These are phyloP conservation scores for Penicillium sp. DNA, from an alignment of 2,329 filamentous ascomycete genomes.

Conservation along the genomic window DNA sequence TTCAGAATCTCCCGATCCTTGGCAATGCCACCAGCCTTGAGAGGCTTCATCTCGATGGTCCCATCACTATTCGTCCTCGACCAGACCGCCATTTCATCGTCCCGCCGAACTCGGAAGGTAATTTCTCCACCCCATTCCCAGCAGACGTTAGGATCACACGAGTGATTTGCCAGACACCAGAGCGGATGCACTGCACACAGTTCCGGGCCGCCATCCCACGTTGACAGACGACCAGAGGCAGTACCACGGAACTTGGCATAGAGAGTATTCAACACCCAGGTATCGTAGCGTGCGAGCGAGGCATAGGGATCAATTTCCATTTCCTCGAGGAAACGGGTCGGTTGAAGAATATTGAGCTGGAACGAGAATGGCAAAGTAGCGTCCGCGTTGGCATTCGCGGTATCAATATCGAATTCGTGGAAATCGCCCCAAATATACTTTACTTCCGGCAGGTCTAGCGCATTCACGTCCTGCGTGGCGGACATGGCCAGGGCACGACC, in stretches of 20 bases:
- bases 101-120: constrained; percentile 33
- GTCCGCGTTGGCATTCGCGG: constrained; percentile 24
- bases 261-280: constrained; percentile 74
- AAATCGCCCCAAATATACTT: constrained; percentile 65
- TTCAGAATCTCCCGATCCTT: constrained; percentile 81
- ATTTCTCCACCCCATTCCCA: constrained; percentile 75
- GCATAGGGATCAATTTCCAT: constrained; percentile 59
- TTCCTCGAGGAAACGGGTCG: constrained; percentile 58
- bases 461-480: constrained; percentile 54
- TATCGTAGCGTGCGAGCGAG: constrained; percentile 40
- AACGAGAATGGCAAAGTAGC: constrained; percentile 57
- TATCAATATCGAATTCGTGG: constrained; percentile 30
- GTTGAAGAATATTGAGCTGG: constrained; percentile 54
- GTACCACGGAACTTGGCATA: constrained; percentile 92
- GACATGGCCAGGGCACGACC: constrained; percentile 57
- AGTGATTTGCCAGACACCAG: constrained; percentile 95
- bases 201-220: constrained; percentile 74
- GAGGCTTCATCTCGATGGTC: constrained; percentile 38
- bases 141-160: constrained; percentile 87
- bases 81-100: constrained; percentile 37
- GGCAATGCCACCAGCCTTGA: constrained; percentile 55
- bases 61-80: constrained; percentile 26
- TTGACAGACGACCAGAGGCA: constrained; percentile 75
- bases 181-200: constrained; percentile 89
- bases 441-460: constrained; percentile 55